phyloP scores from a whole-genome alignment of 1,284 basidiomycete genomes.

The Phellinidium pouzarii region DNA sequence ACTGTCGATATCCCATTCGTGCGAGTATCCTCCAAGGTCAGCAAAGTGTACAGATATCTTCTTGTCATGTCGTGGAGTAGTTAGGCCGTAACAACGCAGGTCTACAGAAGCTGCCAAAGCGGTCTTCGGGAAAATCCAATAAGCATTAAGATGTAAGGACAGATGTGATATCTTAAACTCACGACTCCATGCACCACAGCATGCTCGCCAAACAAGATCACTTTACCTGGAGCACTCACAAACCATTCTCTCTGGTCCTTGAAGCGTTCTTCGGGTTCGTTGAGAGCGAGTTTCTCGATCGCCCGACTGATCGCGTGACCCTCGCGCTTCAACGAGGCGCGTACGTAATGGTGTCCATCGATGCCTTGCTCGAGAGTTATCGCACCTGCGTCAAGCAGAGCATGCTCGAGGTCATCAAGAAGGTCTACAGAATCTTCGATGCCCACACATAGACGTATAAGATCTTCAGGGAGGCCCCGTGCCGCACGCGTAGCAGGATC shows the following conservation, averaged over 20 bases:
- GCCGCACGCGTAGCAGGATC: conserved; percentile 89
- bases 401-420: conserved; percentile 91
- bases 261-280: conserved; percentile 24
- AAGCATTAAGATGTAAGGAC: not conserved
- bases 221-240: conserved; percentile 94
- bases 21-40: conserved; percentile 73
- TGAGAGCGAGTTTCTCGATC: conserved; percentile 57
- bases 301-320: conserved; percentile 49
- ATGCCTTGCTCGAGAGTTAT: conserved; percentile 48
- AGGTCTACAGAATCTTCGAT: conserved; percentile 95
- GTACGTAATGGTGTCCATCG: conserved; percentile 40
- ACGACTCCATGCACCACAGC: conserved; percentile 97
- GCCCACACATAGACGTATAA: conserved; percentile 96
- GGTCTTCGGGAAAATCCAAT: conserved; percentile 45
- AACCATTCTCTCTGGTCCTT: conserved; percentile 65
- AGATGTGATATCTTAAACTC: conserved; percentile 32
- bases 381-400: conserved; percentile 88
- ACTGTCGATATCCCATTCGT: conserved; percentile 76
- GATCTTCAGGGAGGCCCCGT: conserved; percentile 92
- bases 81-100: conserved; percentile 88
- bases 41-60: conserved; percentile 74
- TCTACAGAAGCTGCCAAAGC: conserved; percentile 94
- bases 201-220: conserved; percentile 98
- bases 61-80: conserved; percentile 68
- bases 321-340: conserved; percentile 34